Evolutionary conservation across 805 yeast species (phyloP), one percentile per base, ranked within the genome.

Genomic region (Teunomyces barrocoloradensis): DNA sequence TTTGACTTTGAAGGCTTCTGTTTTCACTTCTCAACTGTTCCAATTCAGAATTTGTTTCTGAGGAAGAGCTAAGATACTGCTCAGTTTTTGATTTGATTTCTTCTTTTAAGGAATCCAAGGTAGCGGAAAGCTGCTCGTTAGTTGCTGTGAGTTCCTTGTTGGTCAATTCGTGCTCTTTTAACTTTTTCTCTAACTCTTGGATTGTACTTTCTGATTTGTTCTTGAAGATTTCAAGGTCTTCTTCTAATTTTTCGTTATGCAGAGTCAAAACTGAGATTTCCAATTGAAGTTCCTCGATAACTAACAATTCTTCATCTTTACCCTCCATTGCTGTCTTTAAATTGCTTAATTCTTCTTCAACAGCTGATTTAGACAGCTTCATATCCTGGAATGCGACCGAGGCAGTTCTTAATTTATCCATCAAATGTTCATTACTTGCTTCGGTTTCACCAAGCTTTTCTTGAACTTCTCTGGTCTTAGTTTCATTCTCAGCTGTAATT

Each of bases 361-460:
- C 36, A 11, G 45, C 42, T 18, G 42, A 6, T 43, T 65, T 59
- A 3, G 59, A 43, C 20, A 36, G 40, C 44, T 64, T 62, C 45
- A 66, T 48, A 40, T 66, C 68, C 54, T 64, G 66, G 51, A 61
- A 57, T n/a, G 72, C 63, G 23, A 59, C 44, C 3, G 74, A 73
- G 7, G 74, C 75, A 4, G 73, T 56, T 37, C 77, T 57, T 35
- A 73, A 60, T 46, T 71, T 74, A 39, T 73, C 74, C 66, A 75
- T 65, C 25, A 73, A 59, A 49, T 65, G 71, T 12, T 60, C 61
- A 46, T 68, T 71, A 6, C 54, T 59, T 3, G 58, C 69, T 44
- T 70, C 69, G 6, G 63, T 41, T 2, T 69, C 70, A 3, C 45
- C 48, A 4, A 66, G 18, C 27, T 63, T 62, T 5, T 57, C 65